Evolutionary conservation across 2,329 filamentous ascomycete species (phyloP).

Genomic region (Arthroderma uncinatum): DNA sequence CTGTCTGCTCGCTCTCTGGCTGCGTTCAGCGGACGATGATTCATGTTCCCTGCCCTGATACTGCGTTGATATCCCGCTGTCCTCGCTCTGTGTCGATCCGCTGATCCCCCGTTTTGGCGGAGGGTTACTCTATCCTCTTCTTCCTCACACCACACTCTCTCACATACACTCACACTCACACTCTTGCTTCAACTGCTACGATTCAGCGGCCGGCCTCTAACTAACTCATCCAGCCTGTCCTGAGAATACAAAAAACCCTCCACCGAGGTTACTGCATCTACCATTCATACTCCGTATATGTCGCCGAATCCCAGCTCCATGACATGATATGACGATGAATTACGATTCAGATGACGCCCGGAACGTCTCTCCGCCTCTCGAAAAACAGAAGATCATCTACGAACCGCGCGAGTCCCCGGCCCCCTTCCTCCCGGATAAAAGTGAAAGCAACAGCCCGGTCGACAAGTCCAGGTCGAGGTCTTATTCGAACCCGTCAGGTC

Average conservation of each 20-base stretch:
- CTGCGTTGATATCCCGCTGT: too few relatives aligned
- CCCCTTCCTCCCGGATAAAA: conserved; percentile 24
- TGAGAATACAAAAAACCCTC: background rate
- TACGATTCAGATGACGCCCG: conserved; percentile 34
- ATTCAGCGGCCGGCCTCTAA: background rate
- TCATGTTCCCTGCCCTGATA: too few relatives aligned
- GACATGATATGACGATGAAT: conserved; percentile 28
- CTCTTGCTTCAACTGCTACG: background rate
- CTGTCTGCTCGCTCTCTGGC: background rate
- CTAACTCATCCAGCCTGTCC: background rate
- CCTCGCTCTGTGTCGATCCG: too few relatives aligned
- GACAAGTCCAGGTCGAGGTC: conserved; percentile 18
- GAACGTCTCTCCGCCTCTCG: conserved; percentile 29
- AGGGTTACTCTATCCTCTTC: too few relatives aligned
- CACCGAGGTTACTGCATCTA: too few relatives aligned
- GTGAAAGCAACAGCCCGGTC: conserved; percentile 12
- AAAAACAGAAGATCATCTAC: conserved; percentile 24
- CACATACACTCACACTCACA: background rate
- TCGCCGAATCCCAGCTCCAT: background rate
- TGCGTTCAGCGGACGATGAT: too few relatives aligned
- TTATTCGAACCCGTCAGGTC: conserved; percentile 19
- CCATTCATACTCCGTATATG: background rate
- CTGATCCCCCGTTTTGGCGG: too few relatives aligned
- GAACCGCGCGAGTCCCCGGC: conserved; percentile 23
- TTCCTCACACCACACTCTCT: background rate